phyloP scores from a whole-genome alignment of 2,329 filamentous ascomycete species.

The Botrytis galanthina region DNA sequence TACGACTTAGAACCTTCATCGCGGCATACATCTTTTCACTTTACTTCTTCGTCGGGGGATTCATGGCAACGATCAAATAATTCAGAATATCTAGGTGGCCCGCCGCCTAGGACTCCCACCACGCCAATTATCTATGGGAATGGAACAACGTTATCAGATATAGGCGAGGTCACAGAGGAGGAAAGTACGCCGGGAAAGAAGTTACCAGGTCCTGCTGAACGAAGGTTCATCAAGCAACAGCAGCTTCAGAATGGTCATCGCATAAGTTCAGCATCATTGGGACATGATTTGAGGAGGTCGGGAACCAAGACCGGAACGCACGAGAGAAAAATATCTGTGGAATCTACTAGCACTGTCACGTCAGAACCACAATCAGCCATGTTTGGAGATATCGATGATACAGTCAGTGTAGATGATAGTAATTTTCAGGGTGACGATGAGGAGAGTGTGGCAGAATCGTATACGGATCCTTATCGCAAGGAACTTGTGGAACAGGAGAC shows the following conservation, averaged over 20 bases:
- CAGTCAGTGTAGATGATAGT: conserved; percentile 61
- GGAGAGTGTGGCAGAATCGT: conserved; percentile 54
- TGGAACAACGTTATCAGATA: conserved; percentile 67
- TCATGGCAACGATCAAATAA: conserved; percentile 36
- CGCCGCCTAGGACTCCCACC: conserved; percentile 48
- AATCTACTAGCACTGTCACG: conserved; percentile 61
- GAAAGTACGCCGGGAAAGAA: conserved; percentile 47
- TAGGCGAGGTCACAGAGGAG: conserved; percentile 55
- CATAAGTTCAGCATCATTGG: conserved; percentile 48
- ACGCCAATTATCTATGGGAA: conserved; percentile 69
- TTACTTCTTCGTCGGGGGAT: conserved; percentile 35
- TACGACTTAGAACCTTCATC: conserved; percentile 54
- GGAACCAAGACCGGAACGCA: conserved; percentile 46
- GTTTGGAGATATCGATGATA: conserved; percentile 62
- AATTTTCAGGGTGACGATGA: conserved; percentile 67
- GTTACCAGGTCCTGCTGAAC: conserved; percentile 36
- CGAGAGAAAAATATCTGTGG: conserved; percentile 54
- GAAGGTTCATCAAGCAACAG: conserved; percentile 34
- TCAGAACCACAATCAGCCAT: conserved; percentile 47
- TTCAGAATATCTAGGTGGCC: conserved; percentile 37
- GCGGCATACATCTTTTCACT: conserved; percentile 41
- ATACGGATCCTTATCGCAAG: conserved; percentile 38
- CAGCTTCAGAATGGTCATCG: conserved; percentile 32
- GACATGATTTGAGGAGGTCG: conserved; percentile 46
- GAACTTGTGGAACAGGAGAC: conserved; percentile 36